These are phyloP conservation scores for Talaromyces sp. DNA, from an alignment of 2,329 filamentous ascomycete species.

Conservation along the genomic window DNA sequence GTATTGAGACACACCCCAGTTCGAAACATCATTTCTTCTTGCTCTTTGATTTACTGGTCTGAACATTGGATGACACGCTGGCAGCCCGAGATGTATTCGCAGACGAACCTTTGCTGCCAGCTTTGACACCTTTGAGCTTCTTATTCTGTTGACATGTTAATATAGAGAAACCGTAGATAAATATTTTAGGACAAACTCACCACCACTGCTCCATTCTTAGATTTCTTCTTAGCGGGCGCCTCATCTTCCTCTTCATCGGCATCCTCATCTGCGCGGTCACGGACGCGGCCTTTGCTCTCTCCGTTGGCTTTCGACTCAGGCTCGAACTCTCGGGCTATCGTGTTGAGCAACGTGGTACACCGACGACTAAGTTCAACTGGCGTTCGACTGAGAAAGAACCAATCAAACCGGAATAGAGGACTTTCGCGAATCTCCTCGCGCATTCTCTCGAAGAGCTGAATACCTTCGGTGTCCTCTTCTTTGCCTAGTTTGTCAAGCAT, in stretches of 20 bases:
- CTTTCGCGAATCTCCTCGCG: constrained; percentile 96
- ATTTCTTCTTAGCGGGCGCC: constrained; percentile 77
- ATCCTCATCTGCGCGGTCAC: constrained; percentile 70
- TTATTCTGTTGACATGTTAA: constrained; percentile 67
- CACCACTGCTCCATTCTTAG: constrained; percentile 85
- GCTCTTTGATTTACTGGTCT: constrained; percentile 49
- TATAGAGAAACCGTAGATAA: neutral
- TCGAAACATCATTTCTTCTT: constrained; percentile 47
- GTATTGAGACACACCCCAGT: neutral
- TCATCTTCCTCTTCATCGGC: constrained; percentile 75
- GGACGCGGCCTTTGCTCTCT: constrained; percentile 63
- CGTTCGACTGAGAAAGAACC: constrained; percentile 97
- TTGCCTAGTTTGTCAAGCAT: constrained; percentile 91
- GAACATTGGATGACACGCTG: constrained; percentile 72
- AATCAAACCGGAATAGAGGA: constrained; percentile 94
- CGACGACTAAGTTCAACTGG: constrained; percentile 87
- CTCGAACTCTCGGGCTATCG: constrained; percentile 93
- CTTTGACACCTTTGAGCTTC: constrained; percentile 81
- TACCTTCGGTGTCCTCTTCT: constrained; percentile 59
- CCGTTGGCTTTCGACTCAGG: constrained; percentile 52
- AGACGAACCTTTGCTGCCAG: constrained; percentile 70
- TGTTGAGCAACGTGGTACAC: constrained; percentile 90
- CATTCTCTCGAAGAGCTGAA: constrained; percentile 77
- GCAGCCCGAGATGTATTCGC: constrained; percentile 77
- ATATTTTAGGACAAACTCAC: constrained; percentile 15